These are phyloP conservation scores for Phycomyces nitens DNA, from an alignment of 192 early-diverging fungal species.

Conservation along the genomic window DNA sequence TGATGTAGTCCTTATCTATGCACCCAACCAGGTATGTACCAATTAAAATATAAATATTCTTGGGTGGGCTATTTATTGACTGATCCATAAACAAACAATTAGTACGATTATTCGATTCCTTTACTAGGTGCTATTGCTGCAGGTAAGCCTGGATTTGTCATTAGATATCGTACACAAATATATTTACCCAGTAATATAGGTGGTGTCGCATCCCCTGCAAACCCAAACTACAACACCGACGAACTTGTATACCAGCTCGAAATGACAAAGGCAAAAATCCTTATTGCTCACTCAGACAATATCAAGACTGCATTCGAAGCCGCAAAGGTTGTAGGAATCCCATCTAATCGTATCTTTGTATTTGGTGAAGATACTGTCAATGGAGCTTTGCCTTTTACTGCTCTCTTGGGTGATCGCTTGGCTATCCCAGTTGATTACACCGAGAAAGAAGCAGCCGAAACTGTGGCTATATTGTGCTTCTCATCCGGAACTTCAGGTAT, in stretches of 20 bases:
- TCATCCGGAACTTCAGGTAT: constrained; percentile 35
- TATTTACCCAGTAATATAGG: constrained; percentile 32
- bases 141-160: constrained; percentile 25
- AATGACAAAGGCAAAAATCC: constrained; percentile 60
- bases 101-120: constrained; percentile 34
- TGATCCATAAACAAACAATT: neutral
- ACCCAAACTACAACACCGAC: constrained; percentile 72
- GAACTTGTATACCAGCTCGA: constrained; percentile 77
- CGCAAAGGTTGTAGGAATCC: constrained; percentile 15
- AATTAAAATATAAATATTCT: neutral
- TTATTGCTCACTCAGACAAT: constrained; percentile 51
- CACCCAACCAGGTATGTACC: constrained; percentile 31
- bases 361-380: constrained; percentile 23
- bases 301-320: constrained; percentile 24
- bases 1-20: constrained; percentile 59
- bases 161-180: constrained; percentile 17
- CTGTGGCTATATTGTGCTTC: constrained; percentile 29
- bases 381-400: constrained; percentile 25
- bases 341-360: constrained; percentile 20
- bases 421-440: constrained; percentile 18
- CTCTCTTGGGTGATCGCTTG: constrained; percentile 12
- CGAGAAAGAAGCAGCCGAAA: constrained; percentile 27
- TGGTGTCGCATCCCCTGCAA: constrained; percentile 69
- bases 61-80: neutral
- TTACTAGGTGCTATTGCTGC: constrained; percentile 38